These are phyloP conservation scores for Puccinia novopanici DNA, from an alignment of 1,284 basidiomycete genomes.

Conservation along the genomic window DNA sequence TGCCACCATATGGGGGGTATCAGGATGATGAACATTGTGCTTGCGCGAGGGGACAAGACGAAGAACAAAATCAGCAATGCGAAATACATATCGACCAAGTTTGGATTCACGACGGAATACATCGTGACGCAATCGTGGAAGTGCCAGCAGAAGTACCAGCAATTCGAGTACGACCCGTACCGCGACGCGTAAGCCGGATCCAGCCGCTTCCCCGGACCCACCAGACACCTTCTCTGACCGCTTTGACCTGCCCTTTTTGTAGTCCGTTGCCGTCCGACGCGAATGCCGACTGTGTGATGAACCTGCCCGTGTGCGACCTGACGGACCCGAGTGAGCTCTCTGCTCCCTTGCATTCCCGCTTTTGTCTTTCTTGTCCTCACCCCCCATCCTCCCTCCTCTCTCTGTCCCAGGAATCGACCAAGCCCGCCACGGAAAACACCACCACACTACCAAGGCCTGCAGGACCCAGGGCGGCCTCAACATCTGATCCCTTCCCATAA, in stretches of 20 bases:
- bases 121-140: constrained; percentile 46
- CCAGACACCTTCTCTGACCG: background rate
- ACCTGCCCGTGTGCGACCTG: constrained; percentile 41
- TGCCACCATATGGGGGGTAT: no score
- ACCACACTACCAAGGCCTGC: constrained; percentile 33
- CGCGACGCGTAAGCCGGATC: constrained; percentile 8
- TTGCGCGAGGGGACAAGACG: constrained; percentile 38
- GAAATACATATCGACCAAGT: constrained; percentile 40
- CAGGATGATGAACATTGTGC: constrained; percentile 49
- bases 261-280: constrained; percentile 38
- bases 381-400: background rate
- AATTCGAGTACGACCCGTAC: constrained; percentile 44
- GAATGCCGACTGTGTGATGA: constrained; percentile 42
- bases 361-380: no score
- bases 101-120: constrained; percentile 49
- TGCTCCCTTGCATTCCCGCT: background rate
- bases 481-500: constrained; percentile 14
- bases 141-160: constrained; percentile 40
- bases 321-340: constrained; percentile 26
- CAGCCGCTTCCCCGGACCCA: background rate
- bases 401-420: constrained; percentile 22
- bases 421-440: constrained; percentile 31
- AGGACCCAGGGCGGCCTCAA: constrained; percentile 32
- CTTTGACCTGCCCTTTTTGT: background rate
- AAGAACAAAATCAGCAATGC: constrained; percentile 44